These are phyloP conservation scores for Gossypium rotundifolium DNA, from an alignment of 345 rosid species.

Conservation along the genomic window DNA sequence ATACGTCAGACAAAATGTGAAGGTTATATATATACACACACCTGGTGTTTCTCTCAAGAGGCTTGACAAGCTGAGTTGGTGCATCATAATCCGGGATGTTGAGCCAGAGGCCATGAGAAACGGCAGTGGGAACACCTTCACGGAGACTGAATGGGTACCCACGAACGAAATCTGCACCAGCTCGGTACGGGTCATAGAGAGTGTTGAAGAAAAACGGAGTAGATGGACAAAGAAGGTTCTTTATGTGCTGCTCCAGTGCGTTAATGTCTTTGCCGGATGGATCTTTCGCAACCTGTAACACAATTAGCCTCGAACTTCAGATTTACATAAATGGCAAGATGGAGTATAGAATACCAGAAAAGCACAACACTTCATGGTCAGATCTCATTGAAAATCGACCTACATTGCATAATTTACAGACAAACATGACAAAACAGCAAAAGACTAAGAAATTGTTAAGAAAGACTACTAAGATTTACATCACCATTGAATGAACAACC, in stretches of 20 bases:
- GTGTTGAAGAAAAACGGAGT: conserved; percentile 89
- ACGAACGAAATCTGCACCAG: conserved; percentile 86
- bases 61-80: conserved; percentile 92
- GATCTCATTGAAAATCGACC: background rate
- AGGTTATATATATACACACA: conserved; percentile 8
- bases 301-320: background rate
- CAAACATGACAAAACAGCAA: background rate
- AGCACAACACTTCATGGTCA: background rate
- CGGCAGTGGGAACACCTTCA: conserved; percentile 80
- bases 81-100: conserved; percentile 96
- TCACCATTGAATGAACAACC: background rate
- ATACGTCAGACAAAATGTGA: background rate
- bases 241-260: conserved; percentile 86
- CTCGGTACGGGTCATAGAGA: conserved; percentile 74
- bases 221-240: conserved; percentile 69
- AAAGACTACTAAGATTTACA: background rate
- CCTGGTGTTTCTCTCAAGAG: conserved; percentile 84
- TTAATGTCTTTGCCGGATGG: conserved; percentile 79
- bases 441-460: background rate
- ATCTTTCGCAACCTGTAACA: conserved; percentile 71
- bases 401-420: background rate
- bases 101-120: conserved; percentile 93
- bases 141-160: conserved; percentile 96
- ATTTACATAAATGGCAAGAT: background rate
- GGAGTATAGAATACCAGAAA: background rate